Evolutionary conservation across 495 filamentous ascomycete genomes (phyloP), one percentile per base, ranked within the genome.

Genomic region (Penicillium roqueforti): DNA sequence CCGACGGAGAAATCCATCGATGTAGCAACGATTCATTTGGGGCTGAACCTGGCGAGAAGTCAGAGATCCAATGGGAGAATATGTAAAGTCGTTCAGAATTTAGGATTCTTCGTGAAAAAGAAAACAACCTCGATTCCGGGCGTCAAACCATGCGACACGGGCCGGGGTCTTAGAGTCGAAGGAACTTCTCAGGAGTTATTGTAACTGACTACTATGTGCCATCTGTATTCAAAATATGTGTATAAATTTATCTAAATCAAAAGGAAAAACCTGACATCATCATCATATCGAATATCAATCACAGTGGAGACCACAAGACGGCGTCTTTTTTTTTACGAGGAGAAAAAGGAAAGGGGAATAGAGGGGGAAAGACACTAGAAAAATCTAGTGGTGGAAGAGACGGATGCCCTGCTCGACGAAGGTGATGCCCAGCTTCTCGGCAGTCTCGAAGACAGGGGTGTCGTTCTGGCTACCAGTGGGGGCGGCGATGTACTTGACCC

Each of bases 401-500:
- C 92, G 84, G 37, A 84, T 82, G 59, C 83, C 85, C 78, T 95
- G 91, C 79, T 96, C 88, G 22, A 95, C 86, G 69, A 98, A 96
- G 16, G 83, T 85, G 56, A 96, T 93, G 19, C 88, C 89, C 42
- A 95, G 80, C 79, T 93, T 89, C 77, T 93, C 88, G 16, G 92
- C 90, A n/a, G 91, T 91, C 66, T 88, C 86, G 62, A 95, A 89
- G 25, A 97, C 92, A 34, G 86, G 81, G 38, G 75, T 72, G 68
- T 98, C 95, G 66, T 96, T 97, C 71, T 96, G 91, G 71, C 91
- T 96, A 51, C 93, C 93, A 38, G 80, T 86, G 16, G 93, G 93
- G 47, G 92, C 92, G 40, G 95, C 91, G 55, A 97, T 84, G 76
- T 96, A 98, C 77, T 96, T 97, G 57, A 82, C 92, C 20, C 93